These are phyloP conservation scores for Phtheirospermum japonicum DNA, from an alignment of 257 asterid species.

Conservation along the genomic window DNA sequence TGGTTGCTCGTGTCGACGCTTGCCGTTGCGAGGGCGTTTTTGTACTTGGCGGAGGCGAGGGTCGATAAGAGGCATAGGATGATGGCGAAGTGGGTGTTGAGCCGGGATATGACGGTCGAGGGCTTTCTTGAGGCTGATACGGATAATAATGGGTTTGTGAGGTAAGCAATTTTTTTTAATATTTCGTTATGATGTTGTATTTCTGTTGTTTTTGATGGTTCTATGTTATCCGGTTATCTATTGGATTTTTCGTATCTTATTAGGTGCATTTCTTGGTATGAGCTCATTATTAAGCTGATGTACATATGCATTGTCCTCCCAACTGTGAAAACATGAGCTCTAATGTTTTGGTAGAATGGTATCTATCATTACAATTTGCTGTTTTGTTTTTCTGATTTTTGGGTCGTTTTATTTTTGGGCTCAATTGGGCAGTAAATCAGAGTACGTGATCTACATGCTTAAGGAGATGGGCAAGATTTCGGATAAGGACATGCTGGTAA, in stretches of 20 bases:
- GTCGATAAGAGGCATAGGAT: constrained; percentile 81
- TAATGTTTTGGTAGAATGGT: too few relatives aligned
- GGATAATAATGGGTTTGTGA: constrained; percentile 85
- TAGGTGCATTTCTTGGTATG: not conserved
- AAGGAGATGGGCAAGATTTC: constrained; percentile 81
- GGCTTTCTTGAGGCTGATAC: constrained; percentile 93
- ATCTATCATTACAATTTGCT: not conserved
- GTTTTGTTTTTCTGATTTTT: not conserved
- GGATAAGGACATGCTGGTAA: constrained; percentile 62
- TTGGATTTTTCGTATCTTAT: not conserved
- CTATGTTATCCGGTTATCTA: not conserved
- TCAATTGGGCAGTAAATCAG: constrained; percentile 64
- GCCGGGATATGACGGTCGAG: constrained; percentile 82
- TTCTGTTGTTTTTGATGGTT: too few relatives aligned
- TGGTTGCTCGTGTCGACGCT: constrained; percentile 97
- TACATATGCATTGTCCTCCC: not conserved
- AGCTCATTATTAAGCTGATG: not conserved
- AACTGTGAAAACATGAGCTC: too few relatives aligned
- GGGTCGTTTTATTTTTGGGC: too few relatives aligned
- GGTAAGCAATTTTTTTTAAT: too few relatives aligned
- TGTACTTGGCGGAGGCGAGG: constrained; percentile 92
- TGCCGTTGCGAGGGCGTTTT: constrained; percentile 96
- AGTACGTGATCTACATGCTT: constrained; percentile 80
- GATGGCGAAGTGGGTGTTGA: constrained; percentile 93
- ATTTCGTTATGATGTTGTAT: too few relatives aligned